Conservation (phyloP, 345 rosid genomes). For the Corchorus capsularis region DNA sequence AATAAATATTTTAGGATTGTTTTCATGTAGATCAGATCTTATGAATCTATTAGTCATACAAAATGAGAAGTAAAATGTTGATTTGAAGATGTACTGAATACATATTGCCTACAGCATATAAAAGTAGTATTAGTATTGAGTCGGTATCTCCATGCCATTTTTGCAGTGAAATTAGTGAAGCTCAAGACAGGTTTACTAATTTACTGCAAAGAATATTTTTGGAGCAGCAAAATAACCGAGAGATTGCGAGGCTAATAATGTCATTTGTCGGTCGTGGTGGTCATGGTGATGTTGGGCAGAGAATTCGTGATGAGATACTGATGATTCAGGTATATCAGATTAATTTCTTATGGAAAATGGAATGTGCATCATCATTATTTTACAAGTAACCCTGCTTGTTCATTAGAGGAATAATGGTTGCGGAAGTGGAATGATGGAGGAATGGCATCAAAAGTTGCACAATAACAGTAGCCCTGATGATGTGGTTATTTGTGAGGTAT, state of each 20-base stretch:
- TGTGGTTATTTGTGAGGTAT: constrained; percentile 52
- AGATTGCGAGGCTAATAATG: constrained; percentile 44
- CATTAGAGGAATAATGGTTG: constrained; percentile 45
- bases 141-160: not conserved
- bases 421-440: constrained; percentile 53
- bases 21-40: not conserved
- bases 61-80: constrained; percentile 15
- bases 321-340: constrained; percentile 37
- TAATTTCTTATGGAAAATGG: constrained; percentile 1
- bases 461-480: constrained; percentile 54
- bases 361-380: not conserved
- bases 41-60: not conserved
- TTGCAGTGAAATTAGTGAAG: constrained; percentile 51
- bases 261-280: constrained; percentile 48
- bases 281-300: constrained; percentile 50
- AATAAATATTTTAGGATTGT: not conserved
- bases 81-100: not conserved
- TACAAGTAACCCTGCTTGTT: not conserved
- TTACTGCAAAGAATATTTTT: constrained; percentile 35
- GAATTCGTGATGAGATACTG: constrained; percentile 49
- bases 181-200: constrained; percentile 46
- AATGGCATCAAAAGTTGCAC: constrained; percentile 57
- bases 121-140: constrained; percentile 5
- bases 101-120: not conserved
- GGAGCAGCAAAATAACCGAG: constrained; percentile 38